Base-by-base conservation (phyloP, 257 asterid species). In the Gentiana dahurica region DNA sequence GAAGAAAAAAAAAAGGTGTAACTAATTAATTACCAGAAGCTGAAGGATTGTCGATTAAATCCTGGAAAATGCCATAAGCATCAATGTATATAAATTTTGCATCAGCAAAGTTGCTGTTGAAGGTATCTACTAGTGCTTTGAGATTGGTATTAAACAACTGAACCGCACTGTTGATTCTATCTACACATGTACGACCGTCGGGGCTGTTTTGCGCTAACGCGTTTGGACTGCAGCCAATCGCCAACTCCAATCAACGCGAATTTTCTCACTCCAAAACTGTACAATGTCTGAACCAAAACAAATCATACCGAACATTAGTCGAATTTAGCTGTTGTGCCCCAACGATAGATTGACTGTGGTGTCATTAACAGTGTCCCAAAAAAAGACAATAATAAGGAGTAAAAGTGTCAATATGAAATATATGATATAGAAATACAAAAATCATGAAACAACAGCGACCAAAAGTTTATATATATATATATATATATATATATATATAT, bases 201-300 rank as follows among this genome's bases (percentile, higher is more conserved):
- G 83, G 73, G 73, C 98, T 91, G 63, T 85, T 85, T 66, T 90
- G 98, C 3, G 98, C 98, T 76, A 91, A 61, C 5, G 87, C 86
- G 43, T 91, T 91, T 36, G 98, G 98, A 70, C 96, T 87, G 79
- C 98, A 91, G 7, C 98, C 96, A 50, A 91, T 87, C 46, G 7
- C 95, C 96, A 13, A 86, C 77, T 66, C 96, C 96, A 12, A 63
- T 75, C 54, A 87, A 41, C 2, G 36, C 91, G 45, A 90, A 74
- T 72, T 87, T 90, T 69, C 90, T 68, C n/a, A 96, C 98, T 49
- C 96, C 98, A 15, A 67, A 79, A 57, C 76, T 51, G 66, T 91
- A 79, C 77, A 90, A 32, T 12, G 59, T 34, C 95, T 85, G 53
- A 2, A 15, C 2, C 32, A 52, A 2, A 2, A 7, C 38, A 36